phyloP scores from a whole-genome alignment of 257 asterid species.

The Asclepias syriaca region DNA sequence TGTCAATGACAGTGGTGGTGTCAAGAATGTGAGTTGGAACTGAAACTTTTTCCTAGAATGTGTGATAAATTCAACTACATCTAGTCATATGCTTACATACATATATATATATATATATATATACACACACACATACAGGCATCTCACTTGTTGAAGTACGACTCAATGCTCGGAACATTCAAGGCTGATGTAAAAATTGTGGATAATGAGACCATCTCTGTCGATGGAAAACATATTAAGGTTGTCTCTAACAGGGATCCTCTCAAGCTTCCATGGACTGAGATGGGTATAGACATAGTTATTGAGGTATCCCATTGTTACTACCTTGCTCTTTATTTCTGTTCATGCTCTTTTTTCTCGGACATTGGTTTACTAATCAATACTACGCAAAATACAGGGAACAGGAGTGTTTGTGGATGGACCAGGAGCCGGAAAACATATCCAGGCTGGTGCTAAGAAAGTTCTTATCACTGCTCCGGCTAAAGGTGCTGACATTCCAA shows the following conservation, averaged over 20 bases:
- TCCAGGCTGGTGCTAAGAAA: constrained; percentile 98
- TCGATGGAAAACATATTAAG: constrained; percentile 74
- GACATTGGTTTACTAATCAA: not conserved
- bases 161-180: constrained; percentile 89
- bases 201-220: constrained; percentile 75
- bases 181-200: constrained; percentile 80
- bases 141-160: constrained; percentile 85
- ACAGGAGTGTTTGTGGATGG: constrained; percentile 94
- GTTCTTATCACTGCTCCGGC: constrained; percentile 96
- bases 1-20: constrained; percentile 92
- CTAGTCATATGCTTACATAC: not conserved
- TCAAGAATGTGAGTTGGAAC: constrained; percentile 56
- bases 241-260: constrained; percentile 90
- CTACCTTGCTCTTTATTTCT: not conserved
- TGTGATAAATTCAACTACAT: not conserved
- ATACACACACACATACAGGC: constrained; percentile 40
- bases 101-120: not conserved
- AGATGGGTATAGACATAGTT: constrained; percentile 84
- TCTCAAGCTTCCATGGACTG: constrained; percentile 93
- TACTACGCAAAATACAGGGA: constrained; percentile 42
- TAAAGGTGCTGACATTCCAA: constrained; percentile 91
- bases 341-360: not conserved
- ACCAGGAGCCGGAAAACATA: constrained; percentile 95
- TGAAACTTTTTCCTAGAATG: not conserved
- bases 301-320: constrained; percentile 49